phyloP scores from a whole-genome alignment of 1,139 yeast genomes.

The Geotrichum citri-aurantii region DNA sequence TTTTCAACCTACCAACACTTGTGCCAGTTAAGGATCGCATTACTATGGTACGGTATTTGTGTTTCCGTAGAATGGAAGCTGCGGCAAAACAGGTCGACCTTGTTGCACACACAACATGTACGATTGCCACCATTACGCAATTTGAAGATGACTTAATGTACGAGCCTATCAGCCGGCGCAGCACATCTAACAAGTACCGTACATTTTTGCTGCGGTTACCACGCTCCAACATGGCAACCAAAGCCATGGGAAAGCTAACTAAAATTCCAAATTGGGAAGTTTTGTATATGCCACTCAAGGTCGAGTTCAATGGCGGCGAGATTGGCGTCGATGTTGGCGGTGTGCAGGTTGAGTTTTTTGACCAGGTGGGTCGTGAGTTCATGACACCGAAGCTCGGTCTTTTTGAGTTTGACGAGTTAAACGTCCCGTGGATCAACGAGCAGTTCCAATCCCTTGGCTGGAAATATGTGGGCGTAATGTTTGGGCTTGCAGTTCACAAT shows the following conservation, averaged over 20 bases:
- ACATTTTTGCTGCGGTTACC: not conserved
- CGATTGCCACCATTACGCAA: not conserved
- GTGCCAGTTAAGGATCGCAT: not conserved
- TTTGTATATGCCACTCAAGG: constrained; percentile 26
- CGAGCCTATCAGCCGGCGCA: not conserved
- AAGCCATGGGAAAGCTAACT: not conserved
- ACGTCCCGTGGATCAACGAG: constrained; percentile 26
- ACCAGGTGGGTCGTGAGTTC: constrained; percentile 23
- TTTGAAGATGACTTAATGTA: not conserved
- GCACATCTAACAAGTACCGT: not conserved
- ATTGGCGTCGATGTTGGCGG: constrained; percentile 32
- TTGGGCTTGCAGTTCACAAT: constrained; percentile 31
- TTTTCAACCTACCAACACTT: not conserved
- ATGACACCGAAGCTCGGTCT: constrained; percentile 19
- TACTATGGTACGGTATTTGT: not conserved
- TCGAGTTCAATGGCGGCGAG: constrained; percentile 25
- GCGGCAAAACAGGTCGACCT: not conserved
- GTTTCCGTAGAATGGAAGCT: constrained; percentile 4
- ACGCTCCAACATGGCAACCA: not conserved
- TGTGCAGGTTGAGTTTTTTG: constrained; percentile 31
- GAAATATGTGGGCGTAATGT: constrained; percentile 26
- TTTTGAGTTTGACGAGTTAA: constrained; percentile 21
- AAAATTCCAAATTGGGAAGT: constrained; percentile 5
- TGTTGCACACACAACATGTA: not conserved
- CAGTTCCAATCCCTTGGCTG: constrained; percentile 17